Evolutionary conservation across 179 eudicot genomes (phyloP).

Genomic region (Amaranthus tricolor): DNA sequence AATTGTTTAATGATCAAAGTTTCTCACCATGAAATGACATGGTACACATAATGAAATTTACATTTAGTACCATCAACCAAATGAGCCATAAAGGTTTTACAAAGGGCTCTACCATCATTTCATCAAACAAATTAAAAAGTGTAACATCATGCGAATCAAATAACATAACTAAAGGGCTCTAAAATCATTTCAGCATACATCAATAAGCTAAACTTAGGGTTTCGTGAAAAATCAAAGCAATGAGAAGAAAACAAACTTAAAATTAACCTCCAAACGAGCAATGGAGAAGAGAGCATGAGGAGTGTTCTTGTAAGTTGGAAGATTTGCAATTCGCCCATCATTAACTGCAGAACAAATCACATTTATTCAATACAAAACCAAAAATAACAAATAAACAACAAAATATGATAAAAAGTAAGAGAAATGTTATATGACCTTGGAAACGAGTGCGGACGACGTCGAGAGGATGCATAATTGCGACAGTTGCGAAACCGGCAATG

Average conservation of each 20-base stretch:
- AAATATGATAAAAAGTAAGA: not conserved
- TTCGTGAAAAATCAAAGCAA: not conserved
- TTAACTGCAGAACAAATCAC: constrained; percentile 42
- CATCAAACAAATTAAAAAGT: not conserved
- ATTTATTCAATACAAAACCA: not conserved
- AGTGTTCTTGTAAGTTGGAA: constrained; percentile 77
- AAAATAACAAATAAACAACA: not conserved
- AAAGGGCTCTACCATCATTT: too few relatives aligned
- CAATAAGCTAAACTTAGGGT: not conserved
- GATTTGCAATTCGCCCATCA: constrained; percentile 63
- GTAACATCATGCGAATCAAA: not conserved
- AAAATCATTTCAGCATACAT: not conserved
- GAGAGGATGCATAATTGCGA: constrained; percentile 79
- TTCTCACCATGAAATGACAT: too few relatives aligned
- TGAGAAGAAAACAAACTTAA: too few relatives aligned
- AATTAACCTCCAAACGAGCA: constrained; percentile 71
- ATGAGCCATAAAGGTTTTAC: not conserved
- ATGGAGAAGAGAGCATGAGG: constrained; percentile 88
- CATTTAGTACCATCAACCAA: not conserved
- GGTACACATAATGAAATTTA: not conserved
- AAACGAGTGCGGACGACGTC: constrained; percentile 97
- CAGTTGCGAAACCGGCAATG: constrained; percentile 80
- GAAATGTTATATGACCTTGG: constrained; percentile 46
- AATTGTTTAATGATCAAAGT: not conserved
- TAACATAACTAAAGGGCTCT: not conserved